A percentile compares a stretch with the other conserved stretches of the same genome.
Evolutionary conservation across 1,284 basidiomycete genomes (phyloP).

Genomic region (Takashimella tepidaria): DNA sequence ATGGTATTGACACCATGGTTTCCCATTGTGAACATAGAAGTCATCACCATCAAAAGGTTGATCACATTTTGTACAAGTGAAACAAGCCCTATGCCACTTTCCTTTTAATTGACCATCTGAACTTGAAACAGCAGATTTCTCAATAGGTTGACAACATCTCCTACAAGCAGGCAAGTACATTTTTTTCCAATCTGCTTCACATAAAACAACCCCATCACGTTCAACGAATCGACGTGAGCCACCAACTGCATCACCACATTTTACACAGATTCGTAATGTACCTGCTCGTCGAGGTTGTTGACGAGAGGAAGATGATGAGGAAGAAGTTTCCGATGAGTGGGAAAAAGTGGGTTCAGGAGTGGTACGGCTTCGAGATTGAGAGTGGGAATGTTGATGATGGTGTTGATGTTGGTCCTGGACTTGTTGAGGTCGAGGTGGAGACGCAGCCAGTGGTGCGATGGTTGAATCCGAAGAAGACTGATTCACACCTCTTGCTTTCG

Average conservation of each 20-base stretch:
- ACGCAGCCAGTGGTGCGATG: constrained; percentile 1
- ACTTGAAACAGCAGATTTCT: constrained; percentile 82
- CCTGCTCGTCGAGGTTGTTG: constrained; percentile 1
- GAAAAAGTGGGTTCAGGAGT: constrained; percentile 1
- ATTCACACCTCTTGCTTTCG: constrained; percentile 1
- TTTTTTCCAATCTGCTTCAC: constrained; percentile 85
- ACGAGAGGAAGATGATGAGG: neutral
- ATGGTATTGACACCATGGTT: constrained; percentile 80
- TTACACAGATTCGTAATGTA: constrained; percentile 54
- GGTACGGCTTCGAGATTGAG: constrained; percentile 6
- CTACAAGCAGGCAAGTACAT: constrained; percentile 86
- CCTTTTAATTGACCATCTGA: constrained; percentile 86
- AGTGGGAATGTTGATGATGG: neutral
- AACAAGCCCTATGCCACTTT: constrained; percentile 84
- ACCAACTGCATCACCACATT: constrained; percentile 63
- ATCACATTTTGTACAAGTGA: constrained; percentile 75
- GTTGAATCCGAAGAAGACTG: constrained; percentile 10
- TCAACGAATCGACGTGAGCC: constrained; percentile 68
- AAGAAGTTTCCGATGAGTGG: neutral
- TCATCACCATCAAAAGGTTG: constrained; percentile 80
- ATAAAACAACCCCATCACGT: constrained; percentile 63
- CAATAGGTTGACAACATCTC: constrained; percentile 72
- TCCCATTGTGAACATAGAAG: constrained; percentile 81
- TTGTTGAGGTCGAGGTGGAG: neutral
- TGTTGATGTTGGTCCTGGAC: neutral